Conservation (phyloP, 1,284 basidiomycete species). For the Rhodofomes roseus region DNA sequence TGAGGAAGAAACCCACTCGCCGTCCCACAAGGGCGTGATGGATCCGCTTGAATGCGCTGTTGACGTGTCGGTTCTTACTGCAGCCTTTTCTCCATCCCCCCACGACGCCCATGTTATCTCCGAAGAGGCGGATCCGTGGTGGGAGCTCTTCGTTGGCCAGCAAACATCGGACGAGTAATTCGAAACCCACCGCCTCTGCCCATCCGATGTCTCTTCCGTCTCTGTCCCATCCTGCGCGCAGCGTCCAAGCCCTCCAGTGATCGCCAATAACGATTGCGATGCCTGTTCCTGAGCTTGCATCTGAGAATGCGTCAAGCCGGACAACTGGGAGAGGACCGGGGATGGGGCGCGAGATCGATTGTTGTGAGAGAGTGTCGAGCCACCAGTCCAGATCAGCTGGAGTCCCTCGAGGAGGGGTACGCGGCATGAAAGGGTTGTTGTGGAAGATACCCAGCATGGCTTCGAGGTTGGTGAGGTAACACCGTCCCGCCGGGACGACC, state of each 20-base stretch:
- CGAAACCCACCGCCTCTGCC: conserved; percentile 11
- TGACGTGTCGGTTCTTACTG: not conserved
- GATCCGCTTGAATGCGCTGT: not conserved
- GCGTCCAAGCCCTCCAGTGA: conserved; percentile 10
- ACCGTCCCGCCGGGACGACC: not conserved
- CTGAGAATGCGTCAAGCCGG: conserved; percentile 3
- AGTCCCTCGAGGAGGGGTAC: not conserved
- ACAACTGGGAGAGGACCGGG: not conserved
- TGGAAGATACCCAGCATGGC: not conserved
- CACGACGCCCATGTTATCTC: not conserved
- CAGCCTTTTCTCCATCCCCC: not conserved
- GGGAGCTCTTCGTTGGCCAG: too few relatives aligned
- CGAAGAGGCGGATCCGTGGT: not conserved
- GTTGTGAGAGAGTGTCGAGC: not conserved
- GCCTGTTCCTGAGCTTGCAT: conserved; percentile 12
- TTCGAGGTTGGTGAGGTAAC: not conserved
- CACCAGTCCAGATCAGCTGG: not conserved
- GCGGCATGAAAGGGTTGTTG: not conserved
- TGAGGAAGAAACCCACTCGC: not conserved
- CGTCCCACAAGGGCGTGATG: not conserved
- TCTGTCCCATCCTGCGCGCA: conserved; percentile 7
- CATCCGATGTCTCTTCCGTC: conserved; percentile 13
- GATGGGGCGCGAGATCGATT: not conserved
- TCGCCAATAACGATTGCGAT: conserved; percentile 9
- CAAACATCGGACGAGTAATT: not conserved